phyloP scores from a whole-genome alignment of 2,329 filamentous ascomycete species.

The Coccinonectria pachysandricola region DNA sequence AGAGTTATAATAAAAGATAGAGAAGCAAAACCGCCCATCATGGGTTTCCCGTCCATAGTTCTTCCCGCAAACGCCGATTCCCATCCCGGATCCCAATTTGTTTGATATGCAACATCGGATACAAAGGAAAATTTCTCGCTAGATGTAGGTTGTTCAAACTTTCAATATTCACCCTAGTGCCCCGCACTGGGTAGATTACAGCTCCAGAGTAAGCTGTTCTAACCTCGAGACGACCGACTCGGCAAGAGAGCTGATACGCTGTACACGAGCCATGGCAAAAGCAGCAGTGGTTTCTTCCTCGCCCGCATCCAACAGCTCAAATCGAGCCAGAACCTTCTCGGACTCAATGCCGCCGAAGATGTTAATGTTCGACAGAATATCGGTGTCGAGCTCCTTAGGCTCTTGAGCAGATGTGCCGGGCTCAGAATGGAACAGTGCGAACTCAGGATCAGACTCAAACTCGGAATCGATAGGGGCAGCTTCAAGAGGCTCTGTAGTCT shows the following conservation, averaged over 20 bases:
- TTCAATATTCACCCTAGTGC: constrained; percentile 1
- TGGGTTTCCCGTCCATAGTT: constrained; percentile 9
- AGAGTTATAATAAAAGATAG: too few relatives aligned
- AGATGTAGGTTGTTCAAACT: too few relatives aligned
- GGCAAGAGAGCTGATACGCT: constrained; percentile 34
- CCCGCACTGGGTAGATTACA: constrained; percentile 13
- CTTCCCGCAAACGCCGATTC: constrained; percentile 14
- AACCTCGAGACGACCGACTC: constrained; percentile 27
- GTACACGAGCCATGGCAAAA: constrained; percentile 38
- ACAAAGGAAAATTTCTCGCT: constrained; percentile 16
- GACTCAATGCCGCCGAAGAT: constrained; percentile 45
- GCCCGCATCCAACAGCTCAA: constrained; percentile 52
- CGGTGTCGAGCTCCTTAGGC: constrained; percentile 31
- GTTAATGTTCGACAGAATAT: constrained; percentile 28
- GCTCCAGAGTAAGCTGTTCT: constrained; percentile 26
- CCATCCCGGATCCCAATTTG: constrained; percentile 8
- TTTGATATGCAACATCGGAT: constrained; percentile 13
- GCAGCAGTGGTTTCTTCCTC: constrained; percentile 36
- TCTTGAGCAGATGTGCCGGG: constrained; percentile 15
- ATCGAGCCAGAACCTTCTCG: constrained; percentile 54
- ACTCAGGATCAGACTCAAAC: constrained; percentile 53
- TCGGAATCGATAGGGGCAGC: constrained; percentile 35
- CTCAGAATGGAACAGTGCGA: constrained; percentile 48
- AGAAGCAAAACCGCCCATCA: too few relatives aligned
- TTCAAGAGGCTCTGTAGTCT: constrained; percentile 19